Evolutionary conservation across 495 filamentous ascomycete species (phyloP).

Genomic region (Daldinia caldariorum): DNA sequence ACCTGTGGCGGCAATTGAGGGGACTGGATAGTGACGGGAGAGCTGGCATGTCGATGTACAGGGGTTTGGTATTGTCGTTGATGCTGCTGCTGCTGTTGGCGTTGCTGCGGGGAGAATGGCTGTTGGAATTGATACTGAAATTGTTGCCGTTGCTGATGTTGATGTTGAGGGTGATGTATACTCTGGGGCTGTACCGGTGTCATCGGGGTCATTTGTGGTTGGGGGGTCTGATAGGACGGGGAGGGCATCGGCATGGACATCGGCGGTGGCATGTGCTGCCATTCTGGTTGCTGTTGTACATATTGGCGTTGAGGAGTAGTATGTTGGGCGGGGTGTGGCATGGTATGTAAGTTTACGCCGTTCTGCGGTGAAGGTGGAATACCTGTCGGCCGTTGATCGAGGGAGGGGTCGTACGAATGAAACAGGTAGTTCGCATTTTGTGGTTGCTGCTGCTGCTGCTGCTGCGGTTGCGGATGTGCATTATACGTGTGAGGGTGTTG

Average conservation of each 20-base stretch:
- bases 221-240: conserved; percentile 37
- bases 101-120: conserved; percentile 21
- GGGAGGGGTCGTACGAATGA: conserved; percentile 47
- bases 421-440: conserved; percentile 45
- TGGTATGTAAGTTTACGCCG: conserved; percentile 33
- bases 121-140: conserved; percentile 35
- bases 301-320: conserved; percentile 36
- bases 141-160: conserved; percentile 44
- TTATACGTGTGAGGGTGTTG: conserved; percentile 3
- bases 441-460: conserved; percentile 11
- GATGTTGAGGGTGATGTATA: conserved; percentile 39
- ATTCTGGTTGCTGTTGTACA: conserved; percentile 22
- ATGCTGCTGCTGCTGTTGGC: conserved; percentile 39
- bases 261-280: conserved; percentile 41
- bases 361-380: conserved; percentile 34
- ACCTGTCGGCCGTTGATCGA: conserved; percentile 40
- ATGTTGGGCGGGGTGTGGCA: conserved; percentile 38
- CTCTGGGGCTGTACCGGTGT: conserved; percentile 25
- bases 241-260: conserved; percentile 36
- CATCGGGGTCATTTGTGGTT: conserved; percentile 17
- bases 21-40: conserved; percentile 45
- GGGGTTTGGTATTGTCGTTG: conserved; percentile 31
- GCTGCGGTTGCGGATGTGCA: conserved; percentile 21
- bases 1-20: conserved; percentile 40
- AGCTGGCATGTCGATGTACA: conserved; percentile 45